Evolutionary conservation across 441 rosid species (phyloP).

Genomic region (Populus hybrid): DNA sequence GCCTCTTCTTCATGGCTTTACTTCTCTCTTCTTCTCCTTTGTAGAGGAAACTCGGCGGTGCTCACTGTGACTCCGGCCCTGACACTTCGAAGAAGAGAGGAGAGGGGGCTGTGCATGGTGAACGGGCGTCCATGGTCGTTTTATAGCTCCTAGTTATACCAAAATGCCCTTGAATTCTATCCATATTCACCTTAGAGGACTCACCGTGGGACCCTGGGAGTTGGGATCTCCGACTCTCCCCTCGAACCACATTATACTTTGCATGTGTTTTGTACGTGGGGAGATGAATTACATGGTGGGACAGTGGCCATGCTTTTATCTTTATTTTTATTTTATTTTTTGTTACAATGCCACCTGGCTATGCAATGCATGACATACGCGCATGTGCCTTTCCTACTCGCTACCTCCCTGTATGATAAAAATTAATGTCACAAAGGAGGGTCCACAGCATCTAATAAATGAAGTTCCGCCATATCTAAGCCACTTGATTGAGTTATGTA

Average conservation of each 20-base stretch:
- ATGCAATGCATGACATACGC: no score
- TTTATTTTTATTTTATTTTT: no score
- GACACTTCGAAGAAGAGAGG: neutral
- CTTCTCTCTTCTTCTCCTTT: constrained; percentile 27
- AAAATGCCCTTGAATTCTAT: no score
- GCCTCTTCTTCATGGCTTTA: constrained; percentile 46
- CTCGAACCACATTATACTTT: neutral
- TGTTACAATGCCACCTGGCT: no score
- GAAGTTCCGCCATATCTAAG: no score
- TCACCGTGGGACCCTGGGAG: neutral
- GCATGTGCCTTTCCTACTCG: no score
- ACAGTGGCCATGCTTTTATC: neutral
- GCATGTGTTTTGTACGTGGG: neutral
- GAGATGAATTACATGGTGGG: neutral
- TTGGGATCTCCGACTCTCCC: neutral
- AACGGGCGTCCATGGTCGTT: neutral
- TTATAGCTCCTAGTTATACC: neutral
- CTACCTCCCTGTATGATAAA: no score
- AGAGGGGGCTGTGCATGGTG: neutral
- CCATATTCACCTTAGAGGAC: neutral
- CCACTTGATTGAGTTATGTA: no score
- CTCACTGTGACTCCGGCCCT: neutral
- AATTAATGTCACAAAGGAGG: no score
- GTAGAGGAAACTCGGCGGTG: neutral
- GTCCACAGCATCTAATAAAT: no score